Base-by-base conservation (phyloP, 257 asterid genomes). In the Linderniella brevidens region DNA sequence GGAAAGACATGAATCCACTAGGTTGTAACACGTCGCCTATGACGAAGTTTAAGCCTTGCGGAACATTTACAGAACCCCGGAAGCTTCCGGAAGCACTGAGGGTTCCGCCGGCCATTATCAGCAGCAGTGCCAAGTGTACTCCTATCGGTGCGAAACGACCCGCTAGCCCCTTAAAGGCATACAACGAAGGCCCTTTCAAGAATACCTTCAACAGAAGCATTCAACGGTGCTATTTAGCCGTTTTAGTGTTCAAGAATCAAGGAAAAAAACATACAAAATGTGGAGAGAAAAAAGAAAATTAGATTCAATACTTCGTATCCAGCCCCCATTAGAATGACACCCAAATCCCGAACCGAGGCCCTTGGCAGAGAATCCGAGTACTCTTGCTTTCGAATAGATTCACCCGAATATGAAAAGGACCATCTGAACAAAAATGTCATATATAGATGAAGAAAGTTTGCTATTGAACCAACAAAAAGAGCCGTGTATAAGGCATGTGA, bases 101-200 rank as follows among this genome's bases (percentile, higher is more conserved):
- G 64, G 92, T 88, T 67, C 93, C 98, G 45, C 95, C 98, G 1
- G 64, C 70, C 98, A 88, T 88, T 56, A 78, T 59, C 18, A 88
- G 68, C 46, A 84, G 64, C 64, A 88, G 48, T 1, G 94, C 92
- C 60, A 80, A 56, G 53, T 84, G 95, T 57, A 88, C 94, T 64
- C 98, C 95, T 11, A 88, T 74, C 8, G 94, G 90, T 52, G 93
- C 87, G 59, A 84, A 65, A 44, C 92, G 68, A 54, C 93, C 88
- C 3, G 82, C 96, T 58, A 81, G 54, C 25, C 93, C 88, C 61
- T 68, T 75, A 68, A 90, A 86, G 40, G 96, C 94, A 51, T 79
- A 79, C 43, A 90, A 54, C 8, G 98, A 65, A 11, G 96, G 82
- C 12, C 96, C 98, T 65, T 84, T 75, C 37, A 73, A 35, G 59